Conservation (phyloP, 2,329 filamentous ascomycete genomes). For the Diplocarpon mali region DNA sequence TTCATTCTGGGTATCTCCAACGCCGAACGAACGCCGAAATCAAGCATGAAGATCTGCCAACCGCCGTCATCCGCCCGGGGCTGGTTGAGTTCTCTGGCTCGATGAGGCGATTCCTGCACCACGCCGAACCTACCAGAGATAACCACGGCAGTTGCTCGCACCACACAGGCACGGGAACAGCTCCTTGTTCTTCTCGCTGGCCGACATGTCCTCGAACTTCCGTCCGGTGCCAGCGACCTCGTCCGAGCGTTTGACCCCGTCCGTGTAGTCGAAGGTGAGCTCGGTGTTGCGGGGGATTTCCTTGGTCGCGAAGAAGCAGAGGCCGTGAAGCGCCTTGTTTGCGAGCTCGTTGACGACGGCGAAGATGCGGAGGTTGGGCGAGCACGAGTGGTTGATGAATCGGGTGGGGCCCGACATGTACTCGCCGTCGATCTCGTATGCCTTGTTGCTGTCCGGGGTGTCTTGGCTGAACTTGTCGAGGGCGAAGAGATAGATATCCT, state of each 20-base stretch:
- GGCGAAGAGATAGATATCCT: conserved; percentile 69
- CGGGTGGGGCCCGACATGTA: conserved; percentile 68
- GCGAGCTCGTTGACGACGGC: conserved; percentile 68
- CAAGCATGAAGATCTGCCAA: no score
- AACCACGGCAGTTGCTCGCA: conserved; percentile 2
- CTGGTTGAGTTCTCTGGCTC: no score
- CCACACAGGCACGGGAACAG: conserved; percentile 1
- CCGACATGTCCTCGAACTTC: background rate
- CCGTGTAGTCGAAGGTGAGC: conserved; percentile 71
- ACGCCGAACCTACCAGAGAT: background rate
- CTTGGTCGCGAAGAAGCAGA: conserved; percentile 63
- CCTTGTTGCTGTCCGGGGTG: conserved; percentile 41
- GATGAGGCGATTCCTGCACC: no score
- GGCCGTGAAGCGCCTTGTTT: conserved; percentile 62
- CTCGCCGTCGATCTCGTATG: conserved; percentile 58
- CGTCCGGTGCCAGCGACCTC: conserved; percentile 27
- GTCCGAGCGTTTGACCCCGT: conserved; percentile 50
- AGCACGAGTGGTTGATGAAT: conserved; percentile 76
- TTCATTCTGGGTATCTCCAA: no score
- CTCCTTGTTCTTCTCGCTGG: no score
- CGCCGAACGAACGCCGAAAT: no score
- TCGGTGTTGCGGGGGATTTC: conserved; percentile 57
- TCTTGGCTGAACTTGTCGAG: conserved; percentile 69
- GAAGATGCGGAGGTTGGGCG: conserved; percentile 70
- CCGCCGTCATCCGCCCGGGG: no score